Base-by-base conservation (phyloP, 148 eudicot genomes). In the Rhododendron griersonianum region DNA sequence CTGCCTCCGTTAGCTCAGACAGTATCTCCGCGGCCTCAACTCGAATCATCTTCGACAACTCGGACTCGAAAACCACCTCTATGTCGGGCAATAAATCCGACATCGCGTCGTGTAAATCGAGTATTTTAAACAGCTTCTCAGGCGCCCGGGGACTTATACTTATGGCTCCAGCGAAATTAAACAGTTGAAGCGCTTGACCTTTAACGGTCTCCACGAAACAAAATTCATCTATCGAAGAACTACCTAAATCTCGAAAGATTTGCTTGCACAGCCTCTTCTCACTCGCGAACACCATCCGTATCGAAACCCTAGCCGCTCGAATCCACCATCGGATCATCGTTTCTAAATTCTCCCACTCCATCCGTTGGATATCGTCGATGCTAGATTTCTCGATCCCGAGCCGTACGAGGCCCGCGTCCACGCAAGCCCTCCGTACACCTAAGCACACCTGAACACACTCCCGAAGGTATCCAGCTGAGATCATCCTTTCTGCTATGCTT, bases 1-100 rank as follows among this genome's bases (percentile, higher is more conserved):
- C 98, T 6, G 98, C 99, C 90, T 95, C 99, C 0, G 95, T 95
- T 65, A 97, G 81, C 88, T 98, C 86, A 25, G 96, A 92, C 33
- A 91, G 55, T 71, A 95, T 93, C 93, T 93, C 98, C 25, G 88
- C 88, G 3, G 98, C 95, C 93, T 97, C 95, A 78, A 92, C 89
- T 86, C 95, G 86, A 67, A 97, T 91, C 14, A 93, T 86, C 71
- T 95, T 96, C 4, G 93, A 87, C 16, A 93, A 88, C 80, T 91
- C 93, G 0, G 95, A 90, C 78, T 90, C 85, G n/a, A 97, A 95
- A 30, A 97, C 93, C 16, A 84, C 39, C 3, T 95, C 95, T 51
- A 97, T 86, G 73, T 95, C 99, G 39, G 98, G 95, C 75, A 93
- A 63, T 4, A 97, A 89, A 91, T 97, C 98, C 13, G 87, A 87